Evolutionary conservation across 768 basidiomycete genomes (phyloP).

Genomic region (Lactifluus pinguis): DNA sequence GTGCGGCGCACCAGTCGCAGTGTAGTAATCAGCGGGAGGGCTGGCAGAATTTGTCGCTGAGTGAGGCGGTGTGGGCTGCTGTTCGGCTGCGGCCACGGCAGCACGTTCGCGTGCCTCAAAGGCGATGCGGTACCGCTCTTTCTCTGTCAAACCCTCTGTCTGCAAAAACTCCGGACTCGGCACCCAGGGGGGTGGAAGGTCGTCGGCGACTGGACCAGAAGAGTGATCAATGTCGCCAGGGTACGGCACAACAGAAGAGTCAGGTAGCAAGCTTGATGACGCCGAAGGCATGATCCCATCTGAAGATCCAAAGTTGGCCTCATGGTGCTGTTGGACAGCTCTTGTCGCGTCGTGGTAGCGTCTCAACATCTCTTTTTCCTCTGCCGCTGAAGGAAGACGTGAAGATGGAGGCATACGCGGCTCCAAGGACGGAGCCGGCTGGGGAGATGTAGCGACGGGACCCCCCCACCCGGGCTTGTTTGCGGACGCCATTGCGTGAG

Average conservation of each 20-base stretch:
- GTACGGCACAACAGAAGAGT: not conserved
- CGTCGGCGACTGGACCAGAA: not conserved
- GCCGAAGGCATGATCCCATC: conserved; percentile 20
- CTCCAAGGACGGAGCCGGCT: conserved; percentile 21
- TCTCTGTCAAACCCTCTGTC: conserved; percentile 38
- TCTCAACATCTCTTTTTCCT: conserved; percentile 27
- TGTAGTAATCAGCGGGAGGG: conserved; percentile 10
- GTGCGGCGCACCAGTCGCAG: not conserved
- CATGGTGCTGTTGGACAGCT: conserved; percentile 20
- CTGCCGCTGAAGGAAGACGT: conserved; percentile 14
- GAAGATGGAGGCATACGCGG: not conserved
- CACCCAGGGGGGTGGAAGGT: conserved; percentile 20
- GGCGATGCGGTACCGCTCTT: conserved; percentile 54
- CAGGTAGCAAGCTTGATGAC: conserved; percentile 2
- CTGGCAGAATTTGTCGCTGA: not conserved
- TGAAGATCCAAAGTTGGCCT: conserved; percentile 15
- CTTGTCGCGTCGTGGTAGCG: conserved; percentile 27
- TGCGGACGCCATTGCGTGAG: conserved; percentile 37
- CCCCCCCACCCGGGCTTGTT: conserved; percentile 16
- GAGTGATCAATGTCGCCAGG: not conserved
- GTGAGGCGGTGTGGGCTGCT: conserved; percentile 19
- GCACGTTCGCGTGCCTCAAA: conserved; percentile 63
- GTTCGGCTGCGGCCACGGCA: conserved; percentile 23
- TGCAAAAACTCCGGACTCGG: conserved; percentile 16
- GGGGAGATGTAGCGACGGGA: not conserved